phyloP scores from a whole-genome alignment of 2,329 filamentous ascomycete species.

The Orbilia javanica region DNA sequence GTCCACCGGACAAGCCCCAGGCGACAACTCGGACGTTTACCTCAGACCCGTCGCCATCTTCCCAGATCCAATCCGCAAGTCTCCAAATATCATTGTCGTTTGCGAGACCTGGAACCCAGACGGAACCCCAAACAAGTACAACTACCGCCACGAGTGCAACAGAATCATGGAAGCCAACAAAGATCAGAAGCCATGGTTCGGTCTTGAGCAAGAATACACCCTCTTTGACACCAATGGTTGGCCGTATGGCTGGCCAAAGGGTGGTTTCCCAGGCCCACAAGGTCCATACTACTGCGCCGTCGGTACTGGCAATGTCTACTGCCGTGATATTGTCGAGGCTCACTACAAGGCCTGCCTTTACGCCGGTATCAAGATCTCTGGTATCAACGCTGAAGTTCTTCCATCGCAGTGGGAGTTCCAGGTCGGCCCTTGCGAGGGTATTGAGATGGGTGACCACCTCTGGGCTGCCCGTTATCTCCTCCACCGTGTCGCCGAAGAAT shows the following conservation, averaged over 20 bases:
- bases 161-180: constrained; percentile 91
- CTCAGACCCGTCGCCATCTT: constrained; percentile 89
- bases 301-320: constrained; percentile 95
- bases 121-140: constrained; percentile 97
- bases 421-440: constrained; percentile 88
- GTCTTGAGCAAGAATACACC: constrained; percentile 97
- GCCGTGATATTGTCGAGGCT: constrained; percentile 96
- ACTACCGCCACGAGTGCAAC: constrained; percentile 91
- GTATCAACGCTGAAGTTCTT: constrained; percentile 99
- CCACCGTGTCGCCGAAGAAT: constrained; percentile 92
- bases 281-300: constrained; percentile 99
- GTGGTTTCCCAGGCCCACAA: constrained; percentile 90
- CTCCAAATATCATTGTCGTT: constrained; percentile 93
- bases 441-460: constrained; percentile 94
- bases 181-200: constrained; percentile 92
- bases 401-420: constrained; percentile 98
- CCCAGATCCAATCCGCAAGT: constrained; percentile 89
- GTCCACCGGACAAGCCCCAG: constrained; percentile 89
- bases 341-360: constrained; percentile 93
- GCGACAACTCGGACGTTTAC: constrained; percentile 98
- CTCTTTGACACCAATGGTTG: constrained; percentile 86
- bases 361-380: constrained; percentile 91
- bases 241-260: constrained; percentile 91
- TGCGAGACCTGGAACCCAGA: constrained; percentile 94
- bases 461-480: constrained; percentile 93